Conservation (phyloP, 2,329 filamentous ascomycete species). For the Thielaviopsis populi region DNA sequence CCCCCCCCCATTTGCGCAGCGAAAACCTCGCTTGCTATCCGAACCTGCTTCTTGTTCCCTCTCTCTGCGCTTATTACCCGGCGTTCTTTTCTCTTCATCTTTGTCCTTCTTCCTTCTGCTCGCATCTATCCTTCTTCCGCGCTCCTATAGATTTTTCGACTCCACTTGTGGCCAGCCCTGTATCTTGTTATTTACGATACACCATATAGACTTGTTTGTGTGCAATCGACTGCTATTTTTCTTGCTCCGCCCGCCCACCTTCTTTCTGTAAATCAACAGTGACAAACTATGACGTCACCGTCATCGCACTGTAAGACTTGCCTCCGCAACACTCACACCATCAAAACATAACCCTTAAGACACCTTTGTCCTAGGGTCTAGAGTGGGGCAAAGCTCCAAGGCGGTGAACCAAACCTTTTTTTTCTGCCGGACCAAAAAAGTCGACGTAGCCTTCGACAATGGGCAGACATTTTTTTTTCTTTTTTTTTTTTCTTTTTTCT, state of each 20-base stretch:
- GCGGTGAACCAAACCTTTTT: conserved; percentile 16
- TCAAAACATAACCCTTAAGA: background rate
- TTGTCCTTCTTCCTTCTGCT: background rate
- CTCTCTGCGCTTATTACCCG: background rate
- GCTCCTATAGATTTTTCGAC: background rate
- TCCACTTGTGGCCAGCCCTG: background rate
- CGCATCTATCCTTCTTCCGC: background rate
- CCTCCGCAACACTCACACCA: background rate
- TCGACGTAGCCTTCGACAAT: conserved; percentile 3
- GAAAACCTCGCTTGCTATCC: background rate
- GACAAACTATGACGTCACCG: background rate
- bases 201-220: background rate
- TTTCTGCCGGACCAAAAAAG: conserved; percentile 16
- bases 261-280: no score
- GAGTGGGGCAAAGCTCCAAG: background rate
- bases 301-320: background rate
- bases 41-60: background rate
- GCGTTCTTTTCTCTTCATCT: background rate
- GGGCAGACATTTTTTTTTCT: background rate
- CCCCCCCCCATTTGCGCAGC: background rate
- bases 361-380: background rate
- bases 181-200: background rate
- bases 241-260: no score
- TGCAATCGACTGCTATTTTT: background rate
- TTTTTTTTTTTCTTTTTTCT: no score